Evolutionary conservation across 306 rosid species (phyloP).

Genomic region (Gastrolobium bilobum): DNA sequence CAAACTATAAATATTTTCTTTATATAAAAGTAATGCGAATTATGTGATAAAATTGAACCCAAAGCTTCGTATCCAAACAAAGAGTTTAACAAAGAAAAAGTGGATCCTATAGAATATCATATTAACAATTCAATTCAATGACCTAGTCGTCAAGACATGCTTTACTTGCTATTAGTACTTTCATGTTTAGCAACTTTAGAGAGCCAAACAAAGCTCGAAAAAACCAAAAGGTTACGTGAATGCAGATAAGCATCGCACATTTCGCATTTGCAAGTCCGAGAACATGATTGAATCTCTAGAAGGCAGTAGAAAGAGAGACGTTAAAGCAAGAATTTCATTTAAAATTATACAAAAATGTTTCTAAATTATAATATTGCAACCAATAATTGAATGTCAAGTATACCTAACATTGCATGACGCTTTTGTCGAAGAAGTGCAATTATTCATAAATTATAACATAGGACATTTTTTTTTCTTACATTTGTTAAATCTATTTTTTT

Average conservation of each 20-base stretch:
- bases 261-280: slow-evolving; percentile 10
- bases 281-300: slow-evolving; percentile 20
- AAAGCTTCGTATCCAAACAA: slow-evolving; percentile 46
- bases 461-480: background rate
- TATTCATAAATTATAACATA: background rate
- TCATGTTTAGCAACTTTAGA: slow-evolving; percentile 14
- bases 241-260: slow-evolving; percentile 23
- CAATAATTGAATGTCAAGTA: background rate
- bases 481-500: background rate
- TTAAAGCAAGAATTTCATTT: background rate
- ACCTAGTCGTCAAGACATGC: slow-evolving; percentile 35
- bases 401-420: background rate
- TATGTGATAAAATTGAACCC: slow-evolving; percentile 17
- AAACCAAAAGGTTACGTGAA: slow-evolving; percentile 1
- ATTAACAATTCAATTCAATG: background rate
- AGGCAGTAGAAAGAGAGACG: background rate
- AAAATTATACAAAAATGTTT: background rate
- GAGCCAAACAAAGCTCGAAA: slow-evolving; percentile 1
- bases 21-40: slow-evolving; percentile 50
- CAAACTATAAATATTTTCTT: no score
- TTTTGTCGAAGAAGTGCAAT: background rate
- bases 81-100: slow-evolving; percentile 12
- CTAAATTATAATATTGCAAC: background rate
- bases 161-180: slow-evolving; percentile 24
- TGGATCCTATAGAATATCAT: background rate